A percentile compares a stretch with the other conserved stretches of the same genome.
These are phyloP conservation scores for Phytopythium kandeliae DNA, from an alignment of 352 stramenopile species.

Conservation along the genomic window DNA sequence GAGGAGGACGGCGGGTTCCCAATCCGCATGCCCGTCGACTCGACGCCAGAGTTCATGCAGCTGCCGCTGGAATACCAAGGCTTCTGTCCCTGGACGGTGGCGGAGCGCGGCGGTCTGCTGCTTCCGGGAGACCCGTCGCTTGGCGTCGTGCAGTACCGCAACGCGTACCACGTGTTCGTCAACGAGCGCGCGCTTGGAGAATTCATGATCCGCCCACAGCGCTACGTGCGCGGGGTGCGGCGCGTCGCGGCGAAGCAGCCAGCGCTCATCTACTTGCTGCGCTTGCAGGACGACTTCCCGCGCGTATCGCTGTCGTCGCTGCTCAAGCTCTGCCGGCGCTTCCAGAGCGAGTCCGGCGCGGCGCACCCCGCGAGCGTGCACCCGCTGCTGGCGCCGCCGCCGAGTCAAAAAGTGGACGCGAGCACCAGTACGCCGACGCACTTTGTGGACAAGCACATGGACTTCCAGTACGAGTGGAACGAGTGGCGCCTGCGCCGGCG, in stretches of 20 bases:
- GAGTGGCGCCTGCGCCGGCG: constrained; percentile 90
- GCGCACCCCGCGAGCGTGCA: constrained; percentile 27
- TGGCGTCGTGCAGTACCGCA: constrained; percentile 87
- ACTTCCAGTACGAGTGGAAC: constrained; percentile 93
- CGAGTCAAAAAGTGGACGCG: constrained; percentile 76
- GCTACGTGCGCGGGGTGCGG: constrained; percentile 72
- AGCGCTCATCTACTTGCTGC: constrained; percentile 90
- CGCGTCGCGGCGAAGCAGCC: constrained; percentile 65
- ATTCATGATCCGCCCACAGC: constrained; percentile 87
- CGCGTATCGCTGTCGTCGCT: constrained; percentile 66
- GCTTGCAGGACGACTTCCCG: constrained; percentile 84
- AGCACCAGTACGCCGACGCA: constrained; percentile 88
- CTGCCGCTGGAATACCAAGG: constrained; percentile 92
- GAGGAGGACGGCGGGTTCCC: constrained; percentile 27
- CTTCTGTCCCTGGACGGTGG: constrained; percentile 92
- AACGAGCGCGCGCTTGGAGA: constrained; percentile 82
- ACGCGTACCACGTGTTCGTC: constrained; percentile 91
- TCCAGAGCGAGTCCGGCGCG: constrained; percentile 25
- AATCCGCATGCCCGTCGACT: constrained; percentile 86
- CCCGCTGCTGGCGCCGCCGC: constrained; percentile 41
- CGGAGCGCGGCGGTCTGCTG: constrained; percentile 83
- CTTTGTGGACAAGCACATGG: constrained; percentile 90
- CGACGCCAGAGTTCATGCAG: constrained; percentile 92
- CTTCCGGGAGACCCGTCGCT: constrained; percentile 89
- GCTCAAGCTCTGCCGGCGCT: constrained; percentile 51